Evolutionary conservation across 768 basidiomycete genomes (phyloP).

Genomic region (Boletus pseudo-olivaceus): DNA sequence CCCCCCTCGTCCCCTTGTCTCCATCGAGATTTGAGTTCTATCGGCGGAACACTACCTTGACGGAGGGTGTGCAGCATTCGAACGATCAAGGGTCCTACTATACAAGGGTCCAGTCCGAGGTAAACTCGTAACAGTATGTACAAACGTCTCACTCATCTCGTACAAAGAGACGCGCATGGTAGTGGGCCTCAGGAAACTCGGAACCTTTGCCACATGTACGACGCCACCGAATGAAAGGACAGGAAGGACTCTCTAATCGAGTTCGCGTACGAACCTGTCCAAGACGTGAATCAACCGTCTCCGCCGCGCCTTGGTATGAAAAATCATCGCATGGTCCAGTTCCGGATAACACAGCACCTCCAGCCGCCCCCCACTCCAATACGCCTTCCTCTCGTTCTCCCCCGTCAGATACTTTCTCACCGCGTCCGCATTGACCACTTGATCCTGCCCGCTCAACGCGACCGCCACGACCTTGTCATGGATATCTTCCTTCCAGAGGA

Average conservation of each 20-base stretch:
- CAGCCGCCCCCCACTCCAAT: slow-evolving; percentile 31
- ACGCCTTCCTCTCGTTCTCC: slow-evolving; percentile 12
- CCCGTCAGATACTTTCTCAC: slow-evolving; percentile 41
- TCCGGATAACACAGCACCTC: slow-evolving; percentile 39
- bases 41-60: neutral
- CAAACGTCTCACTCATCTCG: no score
- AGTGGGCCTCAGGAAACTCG: neutral
- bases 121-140: neutral
- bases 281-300: slow-evolving; percentile 32
- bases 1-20: no score
- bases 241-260: neutral
- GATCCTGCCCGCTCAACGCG: slow-evolving; percentile 38
- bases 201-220: neutral
- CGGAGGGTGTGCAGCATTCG: neutral
- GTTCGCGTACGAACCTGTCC: slow-evolving; percentile 25
- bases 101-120: neutral
- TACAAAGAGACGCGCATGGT: neutral
- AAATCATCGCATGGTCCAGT: slow-evolving; percentile 42
- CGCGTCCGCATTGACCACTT: slow-evolving; percentile 39
- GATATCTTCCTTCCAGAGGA: slow-evolving; percentile 59
- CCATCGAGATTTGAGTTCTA: neutral
- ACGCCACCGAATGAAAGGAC: neutral
- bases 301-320: slow-evolving; percentile 30
- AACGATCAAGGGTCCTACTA: neutral
- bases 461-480: slow-evolving; percentile 30